Evolutionary conservation across 805 yeast species (phyloP).

Genomic region (Nakazawaea ambrosiae): DNA sequence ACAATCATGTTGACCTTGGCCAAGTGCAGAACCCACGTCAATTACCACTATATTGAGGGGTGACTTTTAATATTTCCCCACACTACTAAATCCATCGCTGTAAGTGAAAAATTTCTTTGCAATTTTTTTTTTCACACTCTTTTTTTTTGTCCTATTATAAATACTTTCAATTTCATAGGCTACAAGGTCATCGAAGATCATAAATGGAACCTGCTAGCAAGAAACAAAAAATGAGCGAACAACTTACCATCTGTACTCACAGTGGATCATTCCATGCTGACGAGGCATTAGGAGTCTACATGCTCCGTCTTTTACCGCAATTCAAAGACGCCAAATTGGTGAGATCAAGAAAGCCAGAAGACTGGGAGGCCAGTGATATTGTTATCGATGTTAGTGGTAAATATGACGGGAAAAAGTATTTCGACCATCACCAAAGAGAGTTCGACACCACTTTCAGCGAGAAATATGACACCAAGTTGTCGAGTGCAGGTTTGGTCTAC

Average conservation of each 20-base stretch:
- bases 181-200: no score
- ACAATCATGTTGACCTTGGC: no score
- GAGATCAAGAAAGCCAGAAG: slow-evolving; percentile 77
- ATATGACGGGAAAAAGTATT: slow-evolving; percentile 78
- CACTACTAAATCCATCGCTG: no score
- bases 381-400: slow-evolving; percentile 94
- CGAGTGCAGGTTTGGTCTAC: slow-evolving; percentile 91
- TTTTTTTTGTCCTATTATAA: no score
- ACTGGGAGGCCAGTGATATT: slow-evolving; percentile 77
- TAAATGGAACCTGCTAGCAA: slow-evolving; percentile 11
- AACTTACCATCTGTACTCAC: slow-evolving; percentile 75
- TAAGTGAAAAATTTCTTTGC: no score
- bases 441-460: slow-evolving; percentile 68
- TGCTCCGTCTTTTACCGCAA: slow-evolving; percentile 67
- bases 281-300: slow-evolving; percentile 87
- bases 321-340: slow-evolving; percentile 60
- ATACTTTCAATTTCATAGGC: no score
- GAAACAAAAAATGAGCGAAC: slow-evolving; percentile 22
- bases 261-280: slow-evolving; percentile 97
- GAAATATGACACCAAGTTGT: slow-evolving; percentile 65
- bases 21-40: no score
- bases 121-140: no score
- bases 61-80: no score
- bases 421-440: slow-evolving; percentile 96
- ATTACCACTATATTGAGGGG: no score